A percentile compares a stretch with the other conserved stretches of the same genome.
phyloP scores from a whole-genome alignment of 2,329 filamentous ascomycete species.

The Cercospora nicotianae region DNA sequence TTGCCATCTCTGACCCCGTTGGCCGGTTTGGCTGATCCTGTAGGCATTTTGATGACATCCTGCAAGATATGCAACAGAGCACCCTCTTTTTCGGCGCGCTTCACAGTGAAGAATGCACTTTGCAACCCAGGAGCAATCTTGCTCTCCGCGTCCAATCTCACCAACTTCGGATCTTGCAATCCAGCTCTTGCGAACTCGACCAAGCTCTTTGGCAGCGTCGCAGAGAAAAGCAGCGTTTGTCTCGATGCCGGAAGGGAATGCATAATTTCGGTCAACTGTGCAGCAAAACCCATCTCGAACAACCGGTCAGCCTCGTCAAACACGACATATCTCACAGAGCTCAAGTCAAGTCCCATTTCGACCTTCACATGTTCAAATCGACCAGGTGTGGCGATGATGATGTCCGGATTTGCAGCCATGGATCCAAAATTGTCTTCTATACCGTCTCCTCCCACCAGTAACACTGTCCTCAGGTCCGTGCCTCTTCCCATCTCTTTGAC shows the following conservation, averaged over 20 bases:
- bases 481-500: conserved; percentile 91
- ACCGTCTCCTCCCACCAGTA: conserved; percentile 92
- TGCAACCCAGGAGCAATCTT: conserved; percentile 97
- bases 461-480: conserved; percentile 84
- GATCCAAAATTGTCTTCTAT: conserved; percentile 91
- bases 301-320: conserved; percentile 97
- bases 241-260: conserved; percentile 79
- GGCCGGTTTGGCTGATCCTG: conserved; percentile 59
- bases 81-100: conserved; percentile 90
- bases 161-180: conserved; percentile 84
- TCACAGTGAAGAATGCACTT: conserved; percentile 91
- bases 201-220: conserved; percentile 87
- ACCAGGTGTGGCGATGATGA: conserved; percentile 94
- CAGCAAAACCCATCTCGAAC: conserved; percentile 98
- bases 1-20: conserved; percentile 48
- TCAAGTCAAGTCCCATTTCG: conserved; percentile 91
- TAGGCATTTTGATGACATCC: conserved; percentile 89
- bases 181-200: conserved; percentile 96
- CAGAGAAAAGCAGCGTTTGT: conserved; percentile 92
- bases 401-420: conserved; percentile 94
- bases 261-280: conserved; percentile 89
- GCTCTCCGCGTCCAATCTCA: conserved; percentile 88
- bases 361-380: conserved; percentile 96
- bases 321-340: conserved; percentile 87
- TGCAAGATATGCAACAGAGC: conserved; percentile 85